Evolutionary conservation across 2,329 filamentous ascomycete species (phyloP), one percentile per base, ranked within the genome.

Genomic region (Ilyonectria robusta): DNA sequence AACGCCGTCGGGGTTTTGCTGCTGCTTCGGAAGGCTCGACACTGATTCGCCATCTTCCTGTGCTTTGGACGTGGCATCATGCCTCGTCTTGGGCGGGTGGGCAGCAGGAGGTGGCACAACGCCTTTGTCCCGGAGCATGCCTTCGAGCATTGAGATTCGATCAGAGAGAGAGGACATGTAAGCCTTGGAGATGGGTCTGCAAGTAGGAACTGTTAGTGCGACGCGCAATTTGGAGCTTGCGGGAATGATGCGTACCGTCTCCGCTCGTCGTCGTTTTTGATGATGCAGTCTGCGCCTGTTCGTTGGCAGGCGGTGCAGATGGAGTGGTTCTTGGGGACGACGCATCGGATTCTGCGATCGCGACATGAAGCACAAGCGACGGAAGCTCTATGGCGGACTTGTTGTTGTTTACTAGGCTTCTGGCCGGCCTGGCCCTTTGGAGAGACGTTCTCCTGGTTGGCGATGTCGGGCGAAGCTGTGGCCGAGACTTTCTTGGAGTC

Each of bases 141-240:
- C 77, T 77, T 89, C 87, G 1, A 89, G 80, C 66, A 88, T 70
- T 8, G 81, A 78, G 48, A 88, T 86, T 5, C 87, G 82, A 26
- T 86, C 85, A n/a, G 86, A 86, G 11, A 89, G 78, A 1, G 86
- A 88, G 46, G 84, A 85, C 83, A 88, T 87, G 76, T 88, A 89
- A 59, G 87, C 87, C 74, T 87, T 85, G 21, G 86, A 88, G 37
- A 88, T 87, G 8, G 87, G 87, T 42, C 86, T 88, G 44, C 17
- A 37, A 23, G n/a, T 13, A 10, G 17, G 8, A 23, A 40, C 4
- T 31, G 63, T 65, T 3, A 71, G 70, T 26, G 61, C 21, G 6
- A 33, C 35, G 37, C n/a, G 37, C n/a, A 58, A 37, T 60, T 42
- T 66, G 11, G 69, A 73, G 59, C 26, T 15, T 23, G 53, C 61